Evolutionary conservation across 2,329 filamentous ascomycete species (phyloP).

Genomic region (Paracamarosporium sp.): DNA sequence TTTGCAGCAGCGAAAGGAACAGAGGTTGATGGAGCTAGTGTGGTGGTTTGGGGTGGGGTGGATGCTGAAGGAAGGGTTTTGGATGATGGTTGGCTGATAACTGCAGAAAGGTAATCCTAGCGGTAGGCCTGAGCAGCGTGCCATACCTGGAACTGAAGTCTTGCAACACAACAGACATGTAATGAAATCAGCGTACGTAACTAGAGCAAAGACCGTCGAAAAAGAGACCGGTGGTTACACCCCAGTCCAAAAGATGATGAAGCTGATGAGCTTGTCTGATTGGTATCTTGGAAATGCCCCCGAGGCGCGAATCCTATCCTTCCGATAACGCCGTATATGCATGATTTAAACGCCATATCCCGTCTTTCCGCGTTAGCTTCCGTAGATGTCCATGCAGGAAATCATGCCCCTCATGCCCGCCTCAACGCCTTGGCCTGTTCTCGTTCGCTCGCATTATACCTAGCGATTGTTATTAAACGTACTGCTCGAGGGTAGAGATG

Average conservation of each 20-base stretch:
- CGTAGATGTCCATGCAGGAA: background rate
- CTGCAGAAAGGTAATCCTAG: slow-evolving; percentile 44
- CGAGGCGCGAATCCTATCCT: background rate
- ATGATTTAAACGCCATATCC: background rate
- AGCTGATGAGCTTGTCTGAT: background rate
- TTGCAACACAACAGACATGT: background rate
- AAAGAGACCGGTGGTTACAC: background rate
- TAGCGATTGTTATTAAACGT: slow-evolving; percentile 27
- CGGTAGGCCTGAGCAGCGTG: background rate
- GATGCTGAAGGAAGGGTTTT: slow-evolving; percentile 50
- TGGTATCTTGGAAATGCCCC: background rate
- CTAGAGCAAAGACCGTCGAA: too few species aligned
- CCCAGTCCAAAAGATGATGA: background rate
- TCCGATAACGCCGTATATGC: background rate
- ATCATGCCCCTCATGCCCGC: background rate
- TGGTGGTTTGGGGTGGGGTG: slow-evolving; percentile 62
- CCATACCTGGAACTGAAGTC: background rate
- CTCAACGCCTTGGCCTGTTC: slow-evolving; percentile 40
- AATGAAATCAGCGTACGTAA: background rate
- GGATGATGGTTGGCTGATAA: slow-evolving; percentile 53
- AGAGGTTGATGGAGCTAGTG: slow-evolving; percentile 55
- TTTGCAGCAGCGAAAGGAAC: slow-evolving; percentile 49
- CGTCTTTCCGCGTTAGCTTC: background rate
- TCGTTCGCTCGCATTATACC: slow-evolving; percentile 45
- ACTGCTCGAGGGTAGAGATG: background rate